These are phyloP conservation scores for Royoungia palumana DNA, from an alignment of 768 basidiomycete genomes.

Conservation along the genomic window DNA sequence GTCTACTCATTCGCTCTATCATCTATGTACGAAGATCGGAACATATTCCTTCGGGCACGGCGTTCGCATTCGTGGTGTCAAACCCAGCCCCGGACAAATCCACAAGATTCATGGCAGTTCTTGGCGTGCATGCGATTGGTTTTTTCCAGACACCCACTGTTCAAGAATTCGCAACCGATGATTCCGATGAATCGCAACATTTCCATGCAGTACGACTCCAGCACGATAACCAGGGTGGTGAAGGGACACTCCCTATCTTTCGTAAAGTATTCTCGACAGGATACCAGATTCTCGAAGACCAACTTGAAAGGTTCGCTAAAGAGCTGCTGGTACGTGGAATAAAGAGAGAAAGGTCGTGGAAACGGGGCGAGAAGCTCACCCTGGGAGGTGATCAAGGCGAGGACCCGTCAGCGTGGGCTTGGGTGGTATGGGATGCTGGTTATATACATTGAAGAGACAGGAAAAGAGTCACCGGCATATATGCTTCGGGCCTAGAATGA, in stretches of 20 bases:
- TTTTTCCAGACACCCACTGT: constrained; percentile 2
- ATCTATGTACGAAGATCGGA: constrained; percentile 6
- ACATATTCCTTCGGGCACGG: neutral
- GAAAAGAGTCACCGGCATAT: neutral
- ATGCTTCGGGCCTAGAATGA: too few species aligned
- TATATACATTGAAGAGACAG: neutral
- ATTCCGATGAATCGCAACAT: neutral
- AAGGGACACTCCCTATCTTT: neutral
- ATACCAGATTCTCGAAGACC: constrained; percentile 7
- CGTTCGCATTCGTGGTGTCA: constrained; percentile 19
- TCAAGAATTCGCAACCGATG: neutral
- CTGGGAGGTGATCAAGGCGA: neutral
- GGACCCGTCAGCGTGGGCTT: neutral
- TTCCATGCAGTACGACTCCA: constrained; percentile 9
- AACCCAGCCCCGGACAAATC: constrained; percentile 6
- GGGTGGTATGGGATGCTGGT: constrained; percentile 21
- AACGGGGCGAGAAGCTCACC: constrained; percentile 5
- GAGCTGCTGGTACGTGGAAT: neutral
- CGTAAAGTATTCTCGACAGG: constrained; percentile 11
- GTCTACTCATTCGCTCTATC: neutral
- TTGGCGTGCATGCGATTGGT: constrained; percentile 16
- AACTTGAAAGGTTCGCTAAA: constrained; percentile 1
- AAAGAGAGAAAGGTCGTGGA: constrained; percentile 4
- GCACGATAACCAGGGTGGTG: neutral
- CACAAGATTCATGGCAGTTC: constrained; percentile 17